Evolutionary conservation across 192 early-diverging fungal species (phyloP), one percentile per base, ranked within the genome.

Genomic region (Obelidium mucronatum): DNA sequence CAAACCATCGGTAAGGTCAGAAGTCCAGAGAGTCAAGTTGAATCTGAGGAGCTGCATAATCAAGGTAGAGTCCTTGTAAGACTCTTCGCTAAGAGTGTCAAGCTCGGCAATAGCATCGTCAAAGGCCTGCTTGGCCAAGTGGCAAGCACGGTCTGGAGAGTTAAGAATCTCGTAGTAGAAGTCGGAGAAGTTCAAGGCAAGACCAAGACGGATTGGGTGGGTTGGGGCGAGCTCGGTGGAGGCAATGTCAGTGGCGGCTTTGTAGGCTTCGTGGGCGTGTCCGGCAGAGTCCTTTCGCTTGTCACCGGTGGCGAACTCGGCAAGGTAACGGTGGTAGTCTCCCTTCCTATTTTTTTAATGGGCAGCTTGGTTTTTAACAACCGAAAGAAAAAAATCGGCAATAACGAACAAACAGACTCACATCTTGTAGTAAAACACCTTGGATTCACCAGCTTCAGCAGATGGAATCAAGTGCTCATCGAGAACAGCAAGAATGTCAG

Each of bases 361-460:
- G n/a, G n/a, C n/a, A n/a, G n/a, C n/a, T n/a, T n/a, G n/a, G 52
- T 34, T 78, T 30, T 8, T 4, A 1, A 24, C 5, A 51, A 51
- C 8, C 8, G 22, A 28, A 40, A 19, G 51, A 2, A 77, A 30
- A 35, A 81, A 17, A 54, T 37, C 0, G 33, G 31, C 30, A 78
- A 76, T 54, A 64, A 73, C 40, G 22, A 8, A 71, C 63, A 77
- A 64, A 75, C 31, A 37, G 15, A 84, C 90, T 81, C 79, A 93
- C 97, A 99, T 98, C 92, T 99, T 99, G 92, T 93, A 97, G 91
- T 97, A 99, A 88, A 99, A 99, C 82, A 99, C 96, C 89, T 95
- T 96, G 78, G 97, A 98, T 88, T 99, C 97, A 80, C 94, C 92
- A 85, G 94, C 90, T 81, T 93, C 92, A 69, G 95, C 94, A 75